These are phyloP conservation scores for Colletotrichum cuscutae DNA, from an alignment of 2,329 filamentous ascomycete species.

Conservation along the genomic window DNA sequence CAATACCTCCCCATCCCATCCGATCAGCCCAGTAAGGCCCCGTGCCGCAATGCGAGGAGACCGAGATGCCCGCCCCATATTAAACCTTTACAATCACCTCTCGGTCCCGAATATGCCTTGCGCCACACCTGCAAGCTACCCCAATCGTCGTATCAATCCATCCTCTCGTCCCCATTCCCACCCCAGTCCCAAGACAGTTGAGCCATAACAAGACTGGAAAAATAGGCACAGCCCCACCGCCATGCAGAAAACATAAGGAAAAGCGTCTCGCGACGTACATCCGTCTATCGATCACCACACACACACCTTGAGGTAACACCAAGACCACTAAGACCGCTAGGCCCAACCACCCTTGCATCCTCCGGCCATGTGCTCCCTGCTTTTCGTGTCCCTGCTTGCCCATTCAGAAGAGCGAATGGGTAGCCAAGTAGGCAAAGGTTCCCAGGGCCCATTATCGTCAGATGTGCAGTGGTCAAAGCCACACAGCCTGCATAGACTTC, in stretches of 20 bases:
- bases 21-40: conserved; percentile 1
- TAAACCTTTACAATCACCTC: conserved; percentile 11
- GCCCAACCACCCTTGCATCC: neutral
- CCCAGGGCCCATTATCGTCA: conserved; percentile 2
- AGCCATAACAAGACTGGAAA: neutral
- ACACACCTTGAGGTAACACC: neutral
- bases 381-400: neutral
- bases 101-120: conserved; percentile 30
- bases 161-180: conserved; percentile 1
- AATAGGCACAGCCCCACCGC: conserved; percentile 19
- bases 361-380: neutral
- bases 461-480: conserved; percentile 29
- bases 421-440: neutral
- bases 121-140: conserved; percentile 32
- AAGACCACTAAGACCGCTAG: neutral
- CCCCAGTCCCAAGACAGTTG: neutral
- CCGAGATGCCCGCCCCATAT: conserved; percentile 7
- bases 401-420: neutral
- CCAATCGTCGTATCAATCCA: conserved; percentile 20
- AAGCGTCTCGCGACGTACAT: neutral
- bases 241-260: conserved; percentile 22
- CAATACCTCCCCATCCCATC: neutral
- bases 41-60: conserved; percentile 11
- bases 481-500: conserved; percentile 25
- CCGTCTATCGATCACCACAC: conserved; percentile 1